These are phyloP conservation scores for Chloranthus sessilifolius DNA, from an alignment of 164 flowering plant genomes.

Conservation along the genomic window DNA sequence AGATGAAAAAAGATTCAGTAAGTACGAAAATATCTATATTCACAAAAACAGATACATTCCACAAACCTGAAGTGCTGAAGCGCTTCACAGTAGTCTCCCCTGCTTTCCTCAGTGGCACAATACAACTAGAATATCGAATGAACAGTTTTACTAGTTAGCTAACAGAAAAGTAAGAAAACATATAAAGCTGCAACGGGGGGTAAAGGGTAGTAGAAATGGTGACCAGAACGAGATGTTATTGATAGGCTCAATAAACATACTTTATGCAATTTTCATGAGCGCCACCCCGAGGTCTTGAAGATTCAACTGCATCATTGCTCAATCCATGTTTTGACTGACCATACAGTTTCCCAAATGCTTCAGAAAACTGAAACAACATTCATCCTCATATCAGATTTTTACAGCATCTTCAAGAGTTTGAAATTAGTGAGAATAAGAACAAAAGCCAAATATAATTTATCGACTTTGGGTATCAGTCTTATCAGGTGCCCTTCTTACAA, in stretches of 20 bases:
- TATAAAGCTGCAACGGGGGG: neutral
- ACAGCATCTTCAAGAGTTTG: neutral
- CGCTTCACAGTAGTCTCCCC: slow-evolving; percentile 39
- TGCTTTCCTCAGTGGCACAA: slow-evolving; percentile 52
- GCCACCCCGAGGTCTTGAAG: slow-evolving; percentile 54
- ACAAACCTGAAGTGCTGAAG: slow-evolving; percentile 90
- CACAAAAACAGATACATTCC: neutral
- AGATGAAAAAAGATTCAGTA: neutral
- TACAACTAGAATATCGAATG: slow-evolving; percentile 42
- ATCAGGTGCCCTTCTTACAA: too few relatives aligned
- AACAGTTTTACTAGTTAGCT: slow-evolving; percentile 1
- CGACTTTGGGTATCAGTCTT: too few relatives aligned
- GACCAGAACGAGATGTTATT: neutral
- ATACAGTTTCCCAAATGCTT: slow-evolving; percentile 92
- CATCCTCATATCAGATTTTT: too few relatives aligned
- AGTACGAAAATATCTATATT: neutral
- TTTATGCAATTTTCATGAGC: slow-evolving; percentile 87
- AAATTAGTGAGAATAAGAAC: neutral
- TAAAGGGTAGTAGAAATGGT: neutral
- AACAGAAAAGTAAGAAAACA: neutral
- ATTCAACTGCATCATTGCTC: slow-evolving; percentile 50
- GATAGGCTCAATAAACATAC: slow-evolving; percentile 33
- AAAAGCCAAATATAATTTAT: neutral
- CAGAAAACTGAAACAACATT: slow-evolving; percentile 58
- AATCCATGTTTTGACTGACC: slow-evolving; percentile 68